Evolutionary conservation across 1,139 yeast genomes (phyloP).

Genomic region (Pichia sp.): DNA sequence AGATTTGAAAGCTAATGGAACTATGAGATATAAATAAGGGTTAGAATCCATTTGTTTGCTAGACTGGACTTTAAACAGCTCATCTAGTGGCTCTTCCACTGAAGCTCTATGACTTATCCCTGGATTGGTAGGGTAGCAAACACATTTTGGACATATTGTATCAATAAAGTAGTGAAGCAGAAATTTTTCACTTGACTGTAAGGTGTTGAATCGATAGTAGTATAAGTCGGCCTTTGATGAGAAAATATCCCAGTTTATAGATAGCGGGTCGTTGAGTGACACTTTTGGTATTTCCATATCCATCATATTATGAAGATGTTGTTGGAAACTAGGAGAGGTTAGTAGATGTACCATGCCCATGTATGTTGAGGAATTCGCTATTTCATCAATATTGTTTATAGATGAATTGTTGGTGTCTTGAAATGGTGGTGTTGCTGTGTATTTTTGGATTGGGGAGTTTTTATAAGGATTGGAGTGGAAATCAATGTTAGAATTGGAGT

Average conservation of each 20-base stretch:
- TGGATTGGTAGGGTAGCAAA: slow-evolving; percentile 33
- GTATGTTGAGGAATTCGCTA: no score
- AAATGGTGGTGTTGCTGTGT: no score
- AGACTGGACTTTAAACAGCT: no score
- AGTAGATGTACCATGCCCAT: no score
- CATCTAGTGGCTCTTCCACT: no score
- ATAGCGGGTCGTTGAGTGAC: not conserved
- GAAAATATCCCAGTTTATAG: not conserved
- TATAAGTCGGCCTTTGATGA: not conserved
- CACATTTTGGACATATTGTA: slow-evolving; percentile 31
- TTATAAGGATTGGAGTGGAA: no score
- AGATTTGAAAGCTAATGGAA: slow-evolving; percentile 30
- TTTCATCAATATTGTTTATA: no score
- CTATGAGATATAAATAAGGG: slow-evolving; percentile 32
- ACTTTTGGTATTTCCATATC: not conserved
- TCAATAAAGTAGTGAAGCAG: slow-evolving; percentile 29
- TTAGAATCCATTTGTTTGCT: no score
- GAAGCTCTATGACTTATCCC: no score
- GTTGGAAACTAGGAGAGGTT: not conserved
- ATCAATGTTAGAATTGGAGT: no score
- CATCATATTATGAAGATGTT: not conserved
- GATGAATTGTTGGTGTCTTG: no score
- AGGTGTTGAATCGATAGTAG: not conserved
- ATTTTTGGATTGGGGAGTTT: no score
- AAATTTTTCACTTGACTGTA: slow-evolving; percentile 18